Evolutionary conservation across 2,329 filamentous ascomycete species (phyloP).

Genomic region (Chaetomium sp.): DNA sequence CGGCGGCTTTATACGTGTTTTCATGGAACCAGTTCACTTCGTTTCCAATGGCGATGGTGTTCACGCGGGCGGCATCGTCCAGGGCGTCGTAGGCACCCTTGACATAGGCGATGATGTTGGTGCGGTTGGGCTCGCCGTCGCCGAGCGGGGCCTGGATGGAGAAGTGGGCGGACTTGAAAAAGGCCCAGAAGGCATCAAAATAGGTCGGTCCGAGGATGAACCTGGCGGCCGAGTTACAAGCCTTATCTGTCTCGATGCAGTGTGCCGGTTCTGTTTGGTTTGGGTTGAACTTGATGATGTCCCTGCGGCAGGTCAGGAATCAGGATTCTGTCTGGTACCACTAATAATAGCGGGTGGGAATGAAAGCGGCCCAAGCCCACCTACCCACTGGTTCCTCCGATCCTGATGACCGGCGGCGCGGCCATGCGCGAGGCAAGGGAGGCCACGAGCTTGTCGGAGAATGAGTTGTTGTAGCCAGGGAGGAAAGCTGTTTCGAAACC

Average conservation of each 20-base stretch:
- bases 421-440: conserved; percentile 1
- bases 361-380: background rate
- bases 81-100: background rate
- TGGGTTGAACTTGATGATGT: background rate
- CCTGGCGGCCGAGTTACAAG: background rate
- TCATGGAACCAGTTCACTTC: background rate
- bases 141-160: background rate
- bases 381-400: background rate
- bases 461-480: background rate
- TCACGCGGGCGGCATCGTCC: background rate
- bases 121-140: background rate
- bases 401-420: background rate
- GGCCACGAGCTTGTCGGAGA: background rate
- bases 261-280: background rate
- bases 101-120: background rate
- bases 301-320: background rate
- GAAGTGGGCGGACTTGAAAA: background rate
- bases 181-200: background rate
- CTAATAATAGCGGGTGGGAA: background rate
- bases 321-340: no score
- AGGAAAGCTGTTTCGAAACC: conserved; percentile 1
- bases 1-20: background rate
- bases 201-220: background rate
- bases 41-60: background rate
- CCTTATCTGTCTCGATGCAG: background rate